These are phyloP conservation scores for Rhizophlyctis rosea DNA, from an alignment of 192 early-diverging fungal genomes.

Conservation along the genomic window DNA sequence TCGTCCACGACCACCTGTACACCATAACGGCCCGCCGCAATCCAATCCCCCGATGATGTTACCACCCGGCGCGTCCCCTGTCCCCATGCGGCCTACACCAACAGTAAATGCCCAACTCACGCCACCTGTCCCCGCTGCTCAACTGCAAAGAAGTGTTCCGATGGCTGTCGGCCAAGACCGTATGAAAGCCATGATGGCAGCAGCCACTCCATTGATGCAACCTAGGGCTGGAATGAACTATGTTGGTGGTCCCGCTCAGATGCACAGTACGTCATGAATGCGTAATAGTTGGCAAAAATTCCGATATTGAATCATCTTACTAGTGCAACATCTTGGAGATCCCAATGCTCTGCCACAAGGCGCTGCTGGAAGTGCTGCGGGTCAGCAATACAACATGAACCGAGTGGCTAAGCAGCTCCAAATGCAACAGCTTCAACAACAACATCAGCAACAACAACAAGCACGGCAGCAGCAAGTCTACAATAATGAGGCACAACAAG, in stretches of 20 bases:
- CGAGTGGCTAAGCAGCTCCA: neutral
- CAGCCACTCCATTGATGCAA: too few relatives aligned
- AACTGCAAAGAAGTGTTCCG: too few relatives aligned
- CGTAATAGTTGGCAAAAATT: too few relatives aligned
- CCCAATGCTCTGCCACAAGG: neutral
- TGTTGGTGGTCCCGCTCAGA: neutral
- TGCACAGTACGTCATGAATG: neutral
- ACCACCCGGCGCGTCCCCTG: neutral
- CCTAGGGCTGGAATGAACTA: too few relatives aligned
- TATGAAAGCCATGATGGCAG: too few relatives aligned
- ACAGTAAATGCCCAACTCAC: too few relatives aligned
- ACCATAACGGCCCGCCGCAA: neutral
- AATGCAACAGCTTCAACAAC: neutral
- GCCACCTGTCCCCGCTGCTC: too few relatives aligned
- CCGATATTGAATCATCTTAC: neutral
- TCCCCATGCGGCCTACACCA: neutral
- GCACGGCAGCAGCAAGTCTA: neutral
- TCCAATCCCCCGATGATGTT: neutral
- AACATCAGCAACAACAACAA: neutral
- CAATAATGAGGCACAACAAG: constrained; percentile 18
- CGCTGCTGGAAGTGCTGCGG: neutral
- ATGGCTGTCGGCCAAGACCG: too few relatives aligned
- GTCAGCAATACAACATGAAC: too few relatives aligned
- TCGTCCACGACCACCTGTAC: neutral
- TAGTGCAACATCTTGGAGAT: neutral